Base-by-base conservation (phyloP, 2,329 filamentous ascomycete genomes). In the Bipolaris cookei region DNA sequence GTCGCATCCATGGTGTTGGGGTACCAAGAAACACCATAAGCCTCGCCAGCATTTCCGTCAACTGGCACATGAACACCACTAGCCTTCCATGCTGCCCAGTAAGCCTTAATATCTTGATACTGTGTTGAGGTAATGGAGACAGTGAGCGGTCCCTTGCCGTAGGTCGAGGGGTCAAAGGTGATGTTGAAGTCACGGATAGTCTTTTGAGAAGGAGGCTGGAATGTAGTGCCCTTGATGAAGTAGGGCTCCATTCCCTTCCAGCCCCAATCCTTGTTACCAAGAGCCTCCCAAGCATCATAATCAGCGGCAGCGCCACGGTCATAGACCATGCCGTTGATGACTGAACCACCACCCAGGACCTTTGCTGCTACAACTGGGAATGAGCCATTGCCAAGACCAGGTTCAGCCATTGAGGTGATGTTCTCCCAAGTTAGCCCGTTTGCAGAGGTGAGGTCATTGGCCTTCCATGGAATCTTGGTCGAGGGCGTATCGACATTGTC, bases 221-320 rank as follows among this genome's bases (percentile, higher is more conserved):
- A 71, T 10, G 62, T 69, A 3, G 69, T 72, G n/a, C 64, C 63
- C 56, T 72, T 69, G 46, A 59, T 62, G 54, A 69, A 71, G 49
- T 65, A 70, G 2, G 63, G 61, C 21, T 74, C 50, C 44, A 83
- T 63, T 11, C 76, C 76, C 35, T 82, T 73, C 83, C 83, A 88
- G 1, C 80, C 78, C 86, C 86, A 88, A 1, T 83, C 85, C 0
- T 72, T 58, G 64, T 87, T 88, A 1, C 85, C 85, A n/a, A 88
- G 71, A 38, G 77, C 73, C 51, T 80, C 81, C 85, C 85, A 88
- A 1, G 78, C 79, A 72, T 88, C 82, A 56, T 76, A 77, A 49
- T 77, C 75, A 21, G 61, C 71, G 21, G 67, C 61, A 28, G 61
- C 64, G 11, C 69, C 76, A 25, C 76, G 65, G 41, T 71, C 69